Percentiles rank a stretch among this genome's conserved stretches.
These are phyloP conservation scores for Suhomyces bolitotheri DNA, from an alignment of 1,139 yeast genomes.

Conservation along the genomic window DNA sequence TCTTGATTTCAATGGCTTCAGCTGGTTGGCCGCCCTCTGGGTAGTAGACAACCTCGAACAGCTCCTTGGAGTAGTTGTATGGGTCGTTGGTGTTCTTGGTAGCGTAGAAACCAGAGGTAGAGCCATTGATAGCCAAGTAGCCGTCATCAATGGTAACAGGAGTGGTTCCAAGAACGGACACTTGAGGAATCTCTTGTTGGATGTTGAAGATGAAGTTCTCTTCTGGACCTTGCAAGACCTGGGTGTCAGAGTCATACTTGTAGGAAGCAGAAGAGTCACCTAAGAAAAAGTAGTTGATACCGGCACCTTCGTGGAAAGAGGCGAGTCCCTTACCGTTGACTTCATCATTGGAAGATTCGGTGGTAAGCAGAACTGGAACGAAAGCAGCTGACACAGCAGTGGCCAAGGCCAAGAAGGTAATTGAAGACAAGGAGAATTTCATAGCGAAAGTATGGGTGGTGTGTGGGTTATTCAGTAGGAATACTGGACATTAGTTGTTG, in stretches of 20 bases:
- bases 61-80: constrained; percentile 34
- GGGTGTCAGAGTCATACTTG: constrained; percentile 9
- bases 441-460: constrained; percentile 7
- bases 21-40: constrained; percentile 15
- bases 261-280: constrained; percentile 17
- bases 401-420: constrained; percentile 11
- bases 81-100: constrained; percentile 44
- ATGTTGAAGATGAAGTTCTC: constrained; percentile 7
- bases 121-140: constrained; percentile 30
- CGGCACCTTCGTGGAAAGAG: constrained; percentile 55
- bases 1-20: constrained; percentile 24
- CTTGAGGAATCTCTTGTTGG: constrained; percentile 13
- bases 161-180: constrained; percentile 19
- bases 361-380: constrained; percentile 5
- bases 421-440: constrained; percentile 7
- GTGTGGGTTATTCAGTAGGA: too few species aligned
- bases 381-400: constrained; percentile 7
- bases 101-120: constrained; percentile 37
- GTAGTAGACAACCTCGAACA: constrained; percentile 26
- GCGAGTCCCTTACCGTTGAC: constrained; percentile 7
- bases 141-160: constrained; percentile 22
- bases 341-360: constrained; percentile 5
- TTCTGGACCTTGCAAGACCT: constrained; percentile 1
- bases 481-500: too few species aligned
- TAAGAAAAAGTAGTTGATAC: constrained; percentile 47